Conservation (phyloP, 2,329 filamentous ascomycete genomes). For the Orbilia oligospora region DNA sequence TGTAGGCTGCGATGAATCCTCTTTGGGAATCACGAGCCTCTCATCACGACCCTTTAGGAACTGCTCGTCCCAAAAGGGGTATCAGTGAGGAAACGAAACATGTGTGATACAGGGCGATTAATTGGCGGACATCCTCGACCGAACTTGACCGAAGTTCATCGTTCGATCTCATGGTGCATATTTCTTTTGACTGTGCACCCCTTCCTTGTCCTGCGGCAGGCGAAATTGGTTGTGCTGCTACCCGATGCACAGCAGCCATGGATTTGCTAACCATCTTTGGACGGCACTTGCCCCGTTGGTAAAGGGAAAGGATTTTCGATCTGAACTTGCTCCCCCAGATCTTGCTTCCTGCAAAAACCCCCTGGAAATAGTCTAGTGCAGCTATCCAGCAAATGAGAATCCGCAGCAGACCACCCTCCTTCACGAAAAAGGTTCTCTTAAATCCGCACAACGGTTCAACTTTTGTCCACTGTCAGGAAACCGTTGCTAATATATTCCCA, state of each 20-base stretch:
- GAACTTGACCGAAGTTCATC: constrained; percentile 51
- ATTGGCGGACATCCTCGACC: constrained; percentile 43
- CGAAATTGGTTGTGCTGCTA: constrained; percentile 47
- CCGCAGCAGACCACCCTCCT: constrained; percentile 32
- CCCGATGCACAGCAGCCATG: constrained; percentile 42
- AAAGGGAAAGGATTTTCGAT: constrained; percentile 56
- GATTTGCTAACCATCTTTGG: constrained; percentile 33
- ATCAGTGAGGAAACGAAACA: constrained; percentile 42
- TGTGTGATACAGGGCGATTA: constrained; percentile 26
- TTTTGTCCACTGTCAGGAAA: constrained; percentile 46
- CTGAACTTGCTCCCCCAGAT: constrained; percentile 47
- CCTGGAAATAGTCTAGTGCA: constrained; percentile 31
- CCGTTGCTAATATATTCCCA: constrained; percentile 56
- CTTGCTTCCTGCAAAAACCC: constrained; percentile 29
- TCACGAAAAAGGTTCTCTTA: constrained; percentile 26
- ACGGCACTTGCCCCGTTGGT: constrained; percentile 39
- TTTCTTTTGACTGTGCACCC: constrained; percentile 32
- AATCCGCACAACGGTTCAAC: constrained; percentile 58
- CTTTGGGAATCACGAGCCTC: constrained; percentile 35
- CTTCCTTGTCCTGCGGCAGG: constrained; percentile 46
- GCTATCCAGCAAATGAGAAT: constrained; percentile 35
- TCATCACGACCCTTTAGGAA: constrained; percentile 32
- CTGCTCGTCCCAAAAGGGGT: constrained; percentile 21
- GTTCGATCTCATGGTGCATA: constrained; percentile 45
- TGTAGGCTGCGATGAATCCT: constrained; percentile 40